Evolutionary conservation across 805 yeast genomes (phyloP).

Genomic region (Metschnikowia similis): DNA sequence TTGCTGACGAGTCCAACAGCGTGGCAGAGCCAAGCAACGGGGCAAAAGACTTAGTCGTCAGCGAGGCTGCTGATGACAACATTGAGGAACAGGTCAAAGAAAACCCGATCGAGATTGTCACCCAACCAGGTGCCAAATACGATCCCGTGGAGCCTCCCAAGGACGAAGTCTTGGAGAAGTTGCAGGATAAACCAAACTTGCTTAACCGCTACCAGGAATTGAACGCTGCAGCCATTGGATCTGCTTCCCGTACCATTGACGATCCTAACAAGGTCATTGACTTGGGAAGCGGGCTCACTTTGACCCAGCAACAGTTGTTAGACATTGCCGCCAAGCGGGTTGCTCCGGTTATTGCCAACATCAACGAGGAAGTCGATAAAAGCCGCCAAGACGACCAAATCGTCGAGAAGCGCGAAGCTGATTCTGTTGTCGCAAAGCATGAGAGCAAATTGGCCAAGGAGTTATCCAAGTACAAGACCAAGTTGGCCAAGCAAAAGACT

Average conservation of each 20-base stretch:
- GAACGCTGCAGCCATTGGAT: conserved; percentile 44
- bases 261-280: conserved; percentile 48
- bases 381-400: conserved; percentile 42
- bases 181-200: conserved; percentile 46
- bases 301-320: conserved; percentile 53
- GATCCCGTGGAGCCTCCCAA: conserved; percentile 35
- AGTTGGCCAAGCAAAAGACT: conserved; percentile 34
- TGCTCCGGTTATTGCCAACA: conserved; percentile 48
- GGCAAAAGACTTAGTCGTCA: not conserved
- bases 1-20: not conserved
- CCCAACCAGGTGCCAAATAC: conserved; percentile 30
- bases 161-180: conserved; percentile 31
- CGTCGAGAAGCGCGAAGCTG: conserved; percentile 35
- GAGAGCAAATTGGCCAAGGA: conserved; percentile 33
- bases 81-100: conserved; percentile 26
- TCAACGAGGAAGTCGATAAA: conserved; percentile 46
- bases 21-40: not conserved
- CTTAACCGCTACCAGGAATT: conserved; percentile 47
- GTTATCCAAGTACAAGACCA: conserved; percentile 33
- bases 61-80: conserved; percentile 22
- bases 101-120: conserved; percentile 32
- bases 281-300: conserved; percentile 50
- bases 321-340: conserved; percentile 54
- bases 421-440: conserved; percentile 32
- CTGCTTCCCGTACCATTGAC: conserved; percentile 41